Base-by-base conservation (phyloP, 202 grass and related monocot species). In the Digitaria exilis region DNA sequence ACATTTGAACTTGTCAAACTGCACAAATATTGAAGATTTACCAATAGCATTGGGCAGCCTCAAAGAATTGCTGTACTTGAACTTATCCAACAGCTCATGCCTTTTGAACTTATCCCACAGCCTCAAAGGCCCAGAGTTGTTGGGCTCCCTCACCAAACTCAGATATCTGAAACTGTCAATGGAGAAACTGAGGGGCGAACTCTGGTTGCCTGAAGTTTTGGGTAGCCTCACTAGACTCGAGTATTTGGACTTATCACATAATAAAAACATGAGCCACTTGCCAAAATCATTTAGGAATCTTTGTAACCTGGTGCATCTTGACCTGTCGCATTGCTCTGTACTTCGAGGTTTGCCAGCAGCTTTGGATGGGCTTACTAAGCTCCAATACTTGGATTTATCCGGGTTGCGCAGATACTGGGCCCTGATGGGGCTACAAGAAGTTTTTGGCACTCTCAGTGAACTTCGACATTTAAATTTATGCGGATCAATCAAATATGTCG, bases 361-460 rank as follows among this genome's bases (percentile, higher is more conserved):
- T 7, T 55, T 69, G 22, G 1, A 0, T 29, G 32, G 31, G 60
- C 43, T 65, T 35, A 65, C 2, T 0, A 78, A 78, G 4, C 76
- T 78, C 21, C 7, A 25, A 65, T 42, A 80, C 21, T 69, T 80
- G 80, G 72, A 82, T 34, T 48, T 82, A 35, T 72, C 37, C 37
- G 7, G 5, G 37, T n/a, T n/a, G n/a, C n/a, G n/a, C n/a, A n/a
- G n/a, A n/a, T n/a, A n/a, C n/a, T n/a, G n/a, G n/a, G 5, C 37
- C 16, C 18, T 51, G 1, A 34, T 9, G 24, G 76, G 19, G 26
- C 48, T 80, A 14, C 48, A 18, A 35, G 22, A 29, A 12, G 15
- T 1, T 6, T 43, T 80, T 2, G 32, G n/a, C 9, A 69, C 28
- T 26, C 34, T 69, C 34, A 57, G 49, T 19, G 22, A 69, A 80